Evolutionary conservation across 331 rosid species (phyloP).

Genomic region (Malus hybrid): DNA sequence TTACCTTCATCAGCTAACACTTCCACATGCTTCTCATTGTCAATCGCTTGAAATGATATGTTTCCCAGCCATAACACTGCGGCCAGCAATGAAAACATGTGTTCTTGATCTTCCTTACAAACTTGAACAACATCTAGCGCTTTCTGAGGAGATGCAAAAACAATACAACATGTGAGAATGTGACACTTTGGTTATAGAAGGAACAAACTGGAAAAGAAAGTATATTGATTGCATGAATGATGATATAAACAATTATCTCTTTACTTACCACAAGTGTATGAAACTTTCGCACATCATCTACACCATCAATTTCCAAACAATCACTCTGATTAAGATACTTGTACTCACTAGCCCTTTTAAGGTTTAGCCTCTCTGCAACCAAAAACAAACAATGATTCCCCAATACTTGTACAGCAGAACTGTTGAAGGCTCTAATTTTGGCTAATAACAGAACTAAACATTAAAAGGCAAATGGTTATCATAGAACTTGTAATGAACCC

Average conservation of each 20-base stretch:
- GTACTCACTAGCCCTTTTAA: constrained; percentile 63
- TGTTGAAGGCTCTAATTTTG: background rate
- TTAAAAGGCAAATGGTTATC: background rate
- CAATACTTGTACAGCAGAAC: background rate
- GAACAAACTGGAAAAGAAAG: constrained; percentile 17
- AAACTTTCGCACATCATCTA: constrained; percentile 63
- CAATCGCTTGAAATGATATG: constrained; percentile 57
- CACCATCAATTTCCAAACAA: constrained; percentile 64
- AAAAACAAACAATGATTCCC: constrained; percentile 5
- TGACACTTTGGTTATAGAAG: constrained; percentile 9
- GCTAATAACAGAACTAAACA: no score
- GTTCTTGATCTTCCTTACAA: constrained; percentile 71
- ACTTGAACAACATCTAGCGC: constrained; percentile 59
- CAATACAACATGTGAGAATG: constrained; percentile 4
- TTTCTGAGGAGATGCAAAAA: constrained; percentile 40
- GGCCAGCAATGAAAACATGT: constrained; percentile 50
- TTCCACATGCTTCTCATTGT: constrained; percentile 69
- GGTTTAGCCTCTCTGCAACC: constrained; percentile 66
- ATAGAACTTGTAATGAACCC: constrained; percentile 10
- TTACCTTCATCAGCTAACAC: constrained; percentile 84
- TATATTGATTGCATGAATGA: background rate
- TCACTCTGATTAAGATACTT: constrained; percentile 85
- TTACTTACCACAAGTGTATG: constrained; percentile 51
- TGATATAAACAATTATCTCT: constrained; percentile 16
- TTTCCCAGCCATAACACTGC: constrained; percentile 94